phyloP scores from a whole-genome alignment of 2,329 filamentous ascomycete species.

The Zymoseptoria crescenta region DNA sequence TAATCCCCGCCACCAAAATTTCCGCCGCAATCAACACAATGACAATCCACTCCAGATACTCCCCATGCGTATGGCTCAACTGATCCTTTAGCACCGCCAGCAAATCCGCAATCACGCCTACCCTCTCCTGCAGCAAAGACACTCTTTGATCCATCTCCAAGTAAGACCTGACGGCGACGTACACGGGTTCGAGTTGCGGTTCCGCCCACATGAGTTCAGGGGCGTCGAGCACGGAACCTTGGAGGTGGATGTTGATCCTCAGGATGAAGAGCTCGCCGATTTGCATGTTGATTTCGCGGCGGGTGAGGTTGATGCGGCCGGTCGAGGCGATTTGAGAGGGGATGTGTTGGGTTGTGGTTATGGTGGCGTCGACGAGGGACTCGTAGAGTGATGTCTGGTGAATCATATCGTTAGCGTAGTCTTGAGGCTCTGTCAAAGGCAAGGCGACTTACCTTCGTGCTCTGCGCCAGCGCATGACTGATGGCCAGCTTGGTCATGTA shows the following conservation, averaged over 20 bases:
- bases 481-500: constrained; percentile 98
- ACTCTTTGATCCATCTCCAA: constrained; percentile 98
- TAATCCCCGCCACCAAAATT: constrained; percentile 76
- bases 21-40: constrained; percentile 94
- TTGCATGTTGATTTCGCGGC: constrained; percentile 96
- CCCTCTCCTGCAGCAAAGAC: constrained; percentile 73
- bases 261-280: constrained; percentile 97
- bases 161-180: constrained; percentile 90
- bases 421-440: too few relatives aligned
- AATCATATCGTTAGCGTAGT: too few relatives aligned
- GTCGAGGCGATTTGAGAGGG: constrained; percentile 87
- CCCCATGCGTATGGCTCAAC: constrained; percentile 80
- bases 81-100: constrained; percentile 92
- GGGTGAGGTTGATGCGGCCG: constrained; percentile 80
- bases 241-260: constrained; percentile 94
- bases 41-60: constrained; percentile 54
- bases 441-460: constrained; percentile 62
- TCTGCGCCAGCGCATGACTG: constrained; percentile 89
- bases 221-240: constrained; percentile 91
- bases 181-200: constrained; percentile 91
- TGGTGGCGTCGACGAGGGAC: constrained; percentile 87
- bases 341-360: constrained; percentile 86
- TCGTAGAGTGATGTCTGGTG: constrained; percentile 89
- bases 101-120: constrained; percentile 89
- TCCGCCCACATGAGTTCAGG: constrained; percentile 98